Conservation (phyloP, 768 basidiomycete species). For the Phlegmacium glaucopus region DNA sequence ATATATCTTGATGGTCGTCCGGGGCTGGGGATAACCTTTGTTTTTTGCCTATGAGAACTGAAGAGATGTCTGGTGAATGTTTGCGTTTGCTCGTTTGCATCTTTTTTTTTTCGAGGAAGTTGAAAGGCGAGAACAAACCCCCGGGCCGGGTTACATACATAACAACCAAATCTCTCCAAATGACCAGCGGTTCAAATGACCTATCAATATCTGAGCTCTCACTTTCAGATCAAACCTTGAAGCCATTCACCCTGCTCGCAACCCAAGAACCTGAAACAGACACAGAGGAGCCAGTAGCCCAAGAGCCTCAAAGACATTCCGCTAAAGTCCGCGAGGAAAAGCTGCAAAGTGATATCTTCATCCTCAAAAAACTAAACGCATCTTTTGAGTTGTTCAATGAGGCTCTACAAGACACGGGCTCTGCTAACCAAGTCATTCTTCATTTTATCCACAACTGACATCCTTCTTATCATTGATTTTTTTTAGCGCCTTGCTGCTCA, state of each 20-base stretch:
- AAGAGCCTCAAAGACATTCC: slow-evolving; percentile 10
- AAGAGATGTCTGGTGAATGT: slow-evolving; percentile 51
- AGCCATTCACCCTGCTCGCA: slow-evolving; percentile 18
- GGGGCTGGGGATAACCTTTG: slow-evolving; percentile 29
- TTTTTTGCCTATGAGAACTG: slow-evolving; percentile 51
- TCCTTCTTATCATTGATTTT: not conserved
- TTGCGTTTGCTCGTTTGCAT: slow-evolving; percentile 19
- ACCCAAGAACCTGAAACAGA: slow-evolving; percentile 10
- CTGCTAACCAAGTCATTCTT: slow-evolving; percentile 63
- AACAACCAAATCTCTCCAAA: slow-evolving; percentile 13
- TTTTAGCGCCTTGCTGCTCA: slow-evolving; percentile 64
- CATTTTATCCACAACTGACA: not conserved
- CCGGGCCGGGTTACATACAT: too few species aligned
- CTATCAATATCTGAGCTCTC: slow-evolving; percentile 35
- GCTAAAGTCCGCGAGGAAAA: slow-evolving; percentile 56
- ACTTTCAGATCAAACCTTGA: slow-evolving; percentile 19
- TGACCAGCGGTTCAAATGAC: slow-evolving; percentile 26
- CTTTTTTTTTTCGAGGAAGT: too few species aligned
- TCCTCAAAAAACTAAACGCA: slow-evolving; percentile 69
- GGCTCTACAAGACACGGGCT: slow-evolving; percentile 57
- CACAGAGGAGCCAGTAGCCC: not conserved
- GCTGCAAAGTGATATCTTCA: slow-evolving; percentile 68
- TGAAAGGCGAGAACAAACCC: too few species aligned
- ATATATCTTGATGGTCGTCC: slow-evolving; percentile 59
- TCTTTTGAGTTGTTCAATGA: slow-evolving; percentile 68